Evolutionary conservation across 129 eudicot species (phyloP).

Genomic region (Centrapalus pauciflorus): DNA sequence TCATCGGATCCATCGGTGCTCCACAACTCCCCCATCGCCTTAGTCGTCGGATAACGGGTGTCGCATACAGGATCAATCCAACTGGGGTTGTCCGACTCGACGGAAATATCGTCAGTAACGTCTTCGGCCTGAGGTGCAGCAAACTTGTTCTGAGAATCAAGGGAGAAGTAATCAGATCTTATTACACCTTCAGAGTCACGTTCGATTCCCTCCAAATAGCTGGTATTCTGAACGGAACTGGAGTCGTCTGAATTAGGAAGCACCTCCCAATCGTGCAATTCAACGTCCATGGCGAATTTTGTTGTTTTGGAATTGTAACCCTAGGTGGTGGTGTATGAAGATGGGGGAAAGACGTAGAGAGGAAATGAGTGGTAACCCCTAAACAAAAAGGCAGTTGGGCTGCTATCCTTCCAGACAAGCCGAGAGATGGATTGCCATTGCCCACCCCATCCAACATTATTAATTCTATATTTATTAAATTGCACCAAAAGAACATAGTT

Average conservation of each 20-base stretch:
- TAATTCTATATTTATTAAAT: too few species aligned
- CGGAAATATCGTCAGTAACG: conserved; percentile 34
- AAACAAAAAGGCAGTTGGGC: conserved; percentile 6
- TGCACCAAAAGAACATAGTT: too few species aligned
- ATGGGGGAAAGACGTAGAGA: background rate
- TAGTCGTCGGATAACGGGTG: conserved; percentile 13
- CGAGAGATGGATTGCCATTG: conserved; percentile 25
- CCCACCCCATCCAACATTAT: too few species aligned
- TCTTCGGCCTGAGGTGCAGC: background rate
- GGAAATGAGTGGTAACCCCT: conserved; percentile 26
- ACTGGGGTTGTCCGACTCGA: conserved; percentile 49
- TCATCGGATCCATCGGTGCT: conserved; percentile 40
- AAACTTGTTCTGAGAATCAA: conserved; percentile 29
- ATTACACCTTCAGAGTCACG: conserved; percentile 40
- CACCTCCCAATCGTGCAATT: conserved; percentile 59
- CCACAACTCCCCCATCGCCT: conserved; percentile 40
- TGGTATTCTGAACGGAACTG: conserved; percentile 6
- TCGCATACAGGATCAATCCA: conserved; percentile 71
- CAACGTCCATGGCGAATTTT: conserved; percentile 32
- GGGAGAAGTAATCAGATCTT: conserved; percentile 60
- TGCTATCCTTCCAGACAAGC: conserved; percentile 28
- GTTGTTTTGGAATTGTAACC: background rate
- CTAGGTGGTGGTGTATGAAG: background rate
- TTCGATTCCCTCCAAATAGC: conserved; percentile 36
- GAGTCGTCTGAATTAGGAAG: conserved; percentile 43